Conservation (phyloP, 1,139 yeast genomes). For the Blastobotrys apis region DNA sequence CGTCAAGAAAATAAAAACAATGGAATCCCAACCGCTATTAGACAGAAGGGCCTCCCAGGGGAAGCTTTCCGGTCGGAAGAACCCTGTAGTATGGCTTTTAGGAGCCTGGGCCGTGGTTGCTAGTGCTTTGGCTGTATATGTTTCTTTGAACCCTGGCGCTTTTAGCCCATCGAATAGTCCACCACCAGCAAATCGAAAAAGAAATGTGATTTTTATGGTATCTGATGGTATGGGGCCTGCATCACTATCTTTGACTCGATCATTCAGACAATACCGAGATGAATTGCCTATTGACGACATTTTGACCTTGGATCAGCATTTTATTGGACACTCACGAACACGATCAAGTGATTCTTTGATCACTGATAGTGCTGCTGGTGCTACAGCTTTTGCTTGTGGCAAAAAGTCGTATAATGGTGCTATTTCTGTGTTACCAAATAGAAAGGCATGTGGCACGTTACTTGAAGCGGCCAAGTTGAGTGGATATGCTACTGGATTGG, state of each 20-base stretch:
- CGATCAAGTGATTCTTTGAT: conserved; percentile 65
- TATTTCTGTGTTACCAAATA: conserved; percentile 62
- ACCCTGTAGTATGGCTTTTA: conserved; percentile 10
- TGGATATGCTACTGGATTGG: conserved; percentile 78
- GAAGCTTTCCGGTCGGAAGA: conserved; percentile 2
- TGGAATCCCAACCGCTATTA: no score
- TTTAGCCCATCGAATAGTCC: neutral
- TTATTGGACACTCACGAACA: conserved; percentile 76
- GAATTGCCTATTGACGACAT: conserved; percentile 48
- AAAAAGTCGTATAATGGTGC: conserved; percentile 80
- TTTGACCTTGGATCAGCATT: conserved; percentile 57
- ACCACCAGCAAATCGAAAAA: conserved; percentile 27
- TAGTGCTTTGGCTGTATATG: conserved; percentile 10
- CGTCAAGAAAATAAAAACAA: no score
- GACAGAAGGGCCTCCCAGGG: no score
- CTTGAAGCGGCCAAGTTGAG: conserved; percentile 75
- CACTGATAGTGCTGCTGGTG: conserved; percentile 94
- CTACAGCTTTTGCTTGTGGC: conserved; percentile 83
- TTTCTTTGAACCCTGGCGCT: conserved; percentile 1
- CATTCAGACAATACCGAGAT: conserved; percentile 58
- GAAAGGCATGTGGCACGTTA: conserved; percentile 71
- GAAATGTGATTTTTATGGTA: conserved; percentile 77
- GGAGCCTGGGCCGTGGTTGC: conserved; percentile 15
- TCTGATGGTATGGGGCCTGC: conserved; percentile 95
- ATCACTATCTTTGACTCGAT: conserved; percentile 67